A percentile compares a stretch with the other conserved stretches of the same genome.
Conservation (phyloP, 208 protist species). For the Trypanosoma theileri region DNA sequence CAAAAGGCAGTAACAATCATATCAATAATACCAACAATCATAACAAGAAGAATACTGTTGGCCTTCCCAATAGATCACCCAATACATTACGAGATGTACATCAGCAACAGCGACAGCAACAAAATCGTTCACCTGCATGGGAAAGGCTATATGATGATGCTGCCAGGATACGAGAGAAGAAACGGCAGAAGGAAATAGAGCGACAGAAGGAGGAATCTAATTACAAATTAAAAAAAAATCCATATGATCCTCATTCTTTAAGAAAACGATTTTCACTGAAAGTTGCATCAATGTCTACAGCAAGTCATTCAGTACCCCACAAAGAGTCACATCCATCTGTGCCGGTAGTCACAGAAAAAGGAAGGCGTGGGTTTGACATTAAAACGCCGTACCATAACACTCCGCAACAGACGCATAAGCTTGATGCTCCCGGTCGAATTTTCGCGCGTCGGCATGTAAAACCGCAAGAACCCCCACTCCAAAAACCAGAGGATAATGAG, state of each 20-base stretch:
- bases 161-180: not conserved
- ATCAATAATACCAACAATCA: too few relatives aligned
- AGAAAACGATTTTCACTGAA: not conserved
- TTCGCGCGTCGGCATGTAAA: not conserved
- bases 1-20: too few relatives aligned
- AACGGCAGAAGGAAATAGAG: not conserved
- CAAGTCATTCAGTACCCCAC: not conserved
- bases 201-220: not conserved
- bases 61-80: not conserved
- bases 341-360: too few relatives aligned
- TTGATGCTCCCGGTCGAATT: not conserved
- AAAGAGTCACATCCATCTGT: too few relatives aligned
- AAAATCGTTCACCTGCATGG: not conserved
- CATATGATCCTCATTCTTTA: not conserved
- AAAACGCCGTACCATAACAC: too few relatives aligned
- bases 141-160: conserved; percentile 11
- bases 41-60: not conserved
- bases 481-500: too few relatives aligned
- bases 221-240: not conserved
- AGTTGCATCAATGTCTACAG: not conserved
- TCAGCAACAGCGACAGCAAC: not conserved
- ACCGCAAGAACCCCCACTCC: not conserved
- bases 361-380: too few relatives aligned
- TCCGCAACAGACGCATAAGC: too few relatives aligned
- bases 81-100: not conserved